Percentiles rank a stretch among this genome's conserved stretches.
Conservation (phyloP, 202 grass and related monocot genomes). For the Panicum virgatum region DNA sequence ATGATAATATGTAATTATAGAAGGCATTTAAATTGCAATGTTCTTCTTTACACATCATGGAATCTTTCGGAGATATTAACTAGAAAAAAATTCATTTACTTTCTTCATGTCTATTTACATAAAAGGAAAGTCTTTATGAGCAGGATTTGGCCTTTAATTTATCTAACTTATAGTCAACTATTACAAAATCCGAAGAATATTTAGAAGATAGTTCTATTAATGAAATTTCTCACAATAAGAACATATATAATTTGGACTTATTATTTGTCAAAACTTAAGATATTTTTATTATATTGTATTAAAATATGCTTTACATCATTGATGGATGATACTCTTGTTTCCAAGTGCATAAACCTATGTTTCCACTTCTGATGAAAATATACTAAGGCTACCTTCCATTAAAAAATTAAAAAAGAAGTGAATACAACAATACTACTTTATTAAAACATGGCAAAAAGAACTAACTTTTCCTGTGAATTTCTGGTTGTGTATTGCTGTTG, state of each 20-base stretch:
- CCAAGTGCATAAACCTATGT: not conserved
- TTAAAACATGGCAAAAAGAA: not conserved
- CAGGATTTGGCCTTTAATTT: not conserved
- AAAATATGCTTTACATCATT: not conserved
- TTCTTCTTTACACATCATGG: not conserved
- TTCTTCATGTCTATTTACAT: not conserved
- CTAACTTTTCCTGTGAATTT: conserved; percentile 81
- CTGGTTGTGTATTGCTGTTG: conserved; percentile 65
- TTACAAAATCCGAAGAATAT: too few species aligned
- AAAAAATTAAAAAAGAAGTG: not conserved
- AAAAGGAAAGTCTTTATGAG: not conserved
- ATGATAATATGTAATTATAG: not conserved
- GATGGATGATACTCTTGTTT: not conserved
- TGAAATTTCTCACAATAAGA: too few species aligned
- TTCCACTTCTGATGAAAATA: not conserved
- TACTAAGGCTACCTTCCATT: too few species aligned
- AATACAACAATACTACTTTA: not conserved
- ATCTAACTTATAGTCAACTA: too few species aligned
- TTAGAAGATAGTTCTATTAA: too few species aligned
- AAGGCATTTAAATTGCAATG: not conserved
- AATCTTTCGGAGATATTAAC: not conserved
- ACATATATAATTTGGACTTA: too few species aligned
- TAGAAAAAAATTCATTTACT: not conserved
- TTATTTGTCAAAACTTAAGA: too few species aligned
- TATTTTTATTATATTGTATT: not conserved